Evolutionary conservation across 2,329 filamentous ascomycete species (phyloP), one percentile per base, ranked within the genome.

Genomic region (Ophiostoma triangulosporum): DNA sequence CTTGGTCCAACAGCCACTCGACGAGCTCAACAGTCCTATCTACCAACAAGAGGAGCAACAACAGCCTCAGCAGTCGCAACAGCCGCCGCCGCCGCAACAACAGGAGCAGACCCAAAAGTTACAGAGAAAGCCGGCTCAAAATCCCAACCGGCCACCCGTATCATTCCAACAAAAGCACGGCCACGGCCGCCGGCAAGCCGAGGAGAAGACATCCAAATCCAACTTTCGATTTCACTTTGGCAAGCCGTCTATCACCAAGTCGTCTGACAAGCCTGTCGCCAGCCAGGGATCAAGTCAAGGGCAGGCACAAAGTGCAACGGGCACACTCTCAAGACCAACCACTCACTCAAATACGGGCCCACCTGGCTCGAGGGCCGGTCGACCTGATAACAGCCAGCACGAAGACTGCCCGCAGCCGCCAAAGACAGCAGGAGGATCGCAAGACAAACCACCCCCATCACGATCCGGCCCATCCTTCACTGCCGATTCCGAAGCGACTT

Each of bases 171-270:
- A 59, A 48, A 57, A 54, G 54, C 59, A 64, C 50, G 48, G 56
- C 55, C 51, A 55, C 56, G 56, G 61, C 50, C 52, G 50, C 45
- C 55, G 57, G 54, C 62, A 65, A 58, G 70, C 69, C 60, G 68
- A 65, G 59, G 68, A 66, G 51, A 73, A 71, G 59, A 59, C 67
- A n/a, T 67, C 70, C 55, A 75, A 72, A 61, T 69, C 70, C 60
- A 70, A 71, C 59, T 75, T 76, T 64, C 68, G 69, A 54, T 75
- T 75, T 61, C 70, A 73, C 62, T 76, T 76, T 63, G 69, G 67
- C 57, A 77, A 76, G 60, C 63, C 64, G 60, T 63, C 64, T 22
- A 20, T 46, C 14, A 15, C 45, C 59, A 73, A 70, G 58, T 64
- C 70, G 51, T 65, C 67, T 48, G 71, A 69, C 55, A 62, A 62